A percentile compares a stretch with the other conserved stretches of the same genome.
phyloP scores from a whole-genome alignment of 495 filamentous ascomycete genomes.

The Aspergillus cristatus region DNA sequence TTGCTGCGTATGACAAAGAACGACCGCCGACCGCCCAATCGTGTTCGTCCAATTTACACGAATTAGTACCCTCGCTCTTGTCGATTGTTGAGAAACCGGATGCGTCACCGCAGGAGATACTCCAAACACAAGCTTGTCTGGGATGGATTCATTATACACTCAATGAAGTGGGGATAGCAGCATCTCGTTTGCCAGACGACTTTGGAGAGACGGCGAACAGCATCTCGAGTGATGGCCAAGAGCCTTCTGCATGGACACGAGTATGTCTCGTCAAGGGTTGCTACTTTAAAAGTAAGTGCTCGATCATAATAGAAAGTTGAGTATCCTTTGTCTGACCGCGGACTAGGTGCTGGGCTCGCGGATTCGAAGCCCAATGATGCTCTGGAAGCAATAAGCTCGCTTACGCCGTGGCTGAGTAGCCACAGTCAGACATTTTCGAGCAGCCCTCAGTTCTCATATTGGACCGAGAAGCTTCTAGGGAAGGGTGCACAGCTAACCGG shows the following conservation, averaged over 20 bases:
- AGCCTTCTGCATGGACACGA: slow-evolving; percentile 60
- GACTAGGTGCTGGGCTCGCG: slow-evolving; percentile 46
- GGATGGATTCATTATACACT: slow-evolving; percentile 76
- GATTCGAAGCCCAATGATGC: slow-evolving; percentile 47
- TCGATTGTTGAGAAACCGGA: slow-evolving; percentile 57
- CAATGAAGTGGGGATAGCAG: slow-evolving; percentile 54
- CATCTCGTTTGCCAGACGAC: slow-evolving; percentile 52
- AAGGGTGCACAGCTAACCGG: slow-evolving; percentile 59
- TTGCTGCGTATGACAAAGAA: slow-evolving; percentile 43
- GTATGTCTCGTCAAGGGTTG: slow-evolving; percentile 70
- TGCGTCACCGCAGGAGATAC: slow-evolving; percentile 54
- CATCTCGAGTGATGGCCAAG: slow-evolving; percentile 34
- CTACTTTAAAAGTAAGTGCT: slow-evolving; percentile 55
- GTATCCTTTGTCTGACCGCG: slow-evolving; percentile 3
- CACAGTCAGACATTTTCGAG: slow-evolving; percentile 18
- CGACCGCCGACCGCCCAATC: slow-evolving; percentile 21
- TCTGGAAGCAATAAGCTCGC: slow-evolving; percentile 51
- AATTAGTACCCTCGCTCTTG: slow-evolving; percentile 50
- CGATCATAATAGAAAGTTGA: background rate
- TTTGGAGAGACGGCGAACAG: slow-evolving; percentile 42
- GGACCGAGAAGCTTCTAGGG: slow-evolving; percentile 69
- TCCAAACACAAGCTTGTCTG: slow-evolving; percentile 71
- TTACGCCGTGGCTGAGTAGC: slow-evolving; percentile 48
- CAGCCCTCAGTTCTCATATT: slow-evolving; percentile 52
- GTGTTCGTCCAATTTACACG: slow-evolving; percentile 43